Evolutionary conservation across 2,329 filamentous ascomycete species (phyloP).

Genomic region (Xylariales sp.): DNA sequence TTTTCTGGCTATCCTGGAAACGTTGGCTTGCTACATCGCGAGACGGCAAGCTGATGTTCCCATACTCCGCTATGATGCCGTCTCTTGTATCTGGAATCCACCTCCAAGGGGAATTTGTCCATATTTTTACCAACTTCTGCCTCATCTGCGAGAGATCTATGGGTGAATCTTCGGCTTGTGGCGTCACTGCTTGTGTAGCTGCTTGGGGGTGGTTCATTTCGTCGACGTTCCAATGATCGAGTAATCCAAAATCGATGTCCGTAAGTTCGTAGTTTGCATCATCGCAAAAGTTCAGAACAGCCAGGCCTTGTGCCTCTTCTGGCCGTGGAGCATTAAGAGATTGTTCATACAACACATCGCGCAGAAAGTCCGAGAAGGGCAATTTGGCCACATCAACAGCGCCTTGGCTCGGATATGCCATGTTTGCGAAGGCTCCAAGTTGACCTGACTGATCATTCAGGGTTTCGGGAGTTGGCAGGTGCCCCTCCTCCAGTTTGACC

Average conservation of each 20-base stretch:
- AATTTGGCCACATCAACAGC: conserved; percentile 27
- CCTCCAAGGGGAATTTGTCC: conserved; percentile 47
- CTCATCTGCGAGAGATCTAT: conserved; percentile 40
- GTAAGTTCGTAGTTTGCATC: conserved; percentile 46
- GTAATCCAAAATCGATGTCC: conserved; percentile 46
- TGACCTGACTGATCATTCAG: conserved; percentile 20
- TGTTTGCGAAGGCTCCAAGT: conserved; percentile 5
- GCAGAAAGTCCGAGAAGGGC: conserved; percentile 47
- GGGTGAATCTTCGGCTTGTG: conserved; percentile 29
- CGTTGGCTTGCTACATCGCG: conserved; percentile 32
- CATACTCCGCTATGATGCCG: conserved; percentile 37
- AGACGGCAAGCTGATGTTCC: conserved; percentile 38
- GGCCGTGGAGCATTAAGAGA: conserved; percentile 29
- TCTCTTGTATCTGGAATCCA: conserved; percentile 42
- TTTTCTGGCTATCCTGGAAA: conserved; percentile 32
- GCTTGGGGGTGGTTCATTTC: conserved; percentile 21
- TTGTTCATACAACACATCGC: conserved; percentile 46
- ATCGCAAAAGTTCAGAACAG: conserved; percentile 46
- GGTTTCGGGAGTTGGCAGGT: conserved; percentile 29
- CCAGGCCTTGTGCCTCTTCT: conserved; percentile 35
- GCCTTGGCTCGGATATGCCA: conserved; percentile 10
- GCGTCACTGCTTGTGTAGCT: conserved; percentile 20
- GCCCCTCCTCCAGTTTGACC: conserved; percentile 26
- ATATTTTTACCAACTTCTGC: conserved; percentile 41
- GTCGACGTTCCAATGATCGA: conserved; percentile 45